phyloP scores from a whole-genome alignment of 2,329 filamentous ascomycete species.

The Furcasterigmium sp. region DNA sequence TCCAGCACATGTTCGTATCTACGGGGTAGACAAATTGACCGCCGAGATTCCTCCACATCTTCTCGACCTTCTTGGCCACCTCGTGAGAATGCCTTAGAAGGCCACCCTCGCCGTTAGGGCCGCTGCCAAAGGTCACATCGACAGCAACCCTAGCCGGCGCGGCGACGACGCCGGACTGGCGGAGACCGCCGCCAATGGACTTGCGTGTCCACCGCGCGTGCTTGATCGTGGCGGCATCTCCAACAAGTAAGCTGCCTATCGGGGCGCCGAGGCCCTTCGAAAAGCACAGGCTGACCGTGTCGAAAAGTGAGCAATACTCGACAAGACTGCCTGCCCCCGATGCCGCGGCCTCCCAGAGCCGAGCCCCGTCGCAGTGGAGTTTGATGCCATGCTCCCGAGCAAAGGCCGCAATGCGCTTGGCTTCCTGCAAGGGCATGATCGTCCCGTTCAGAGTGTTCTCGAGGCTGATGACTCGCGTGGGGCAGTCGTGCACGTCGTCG shows the following conservation, averaged over 20 bases:
- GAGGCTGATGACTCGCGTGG: slow-evolving; percentile 74
- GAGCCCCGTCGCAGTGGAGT: slow-evolving; percentile 74
- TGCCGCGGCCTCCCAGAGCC: slow-evolving; percentile 76
- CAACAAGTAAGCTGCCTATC: slow-evolving; percentile 70
- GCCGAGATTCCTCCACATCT: slow-evolving; percentile 65
- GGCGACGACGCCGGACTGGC: slow-evolving; percentile 68
- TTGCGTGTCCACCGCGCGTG: slow-evolving; percentile 51
- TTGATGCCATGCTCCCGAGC: slow-evolving; percentile 58
- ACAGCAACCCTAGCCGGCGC: slow-evolving; percentile 68
- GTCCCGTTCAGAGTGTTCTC: slow-evolving; percentile 83
- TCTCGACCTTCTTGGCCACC: slow-evolving; percentile 59
- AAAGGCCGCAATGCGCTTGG: slow-evolving; percentile 64
- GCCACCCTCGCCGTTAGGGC: slow-evolving; percentile 40
- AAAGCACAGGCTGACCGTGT: slow-evolving; percentile 74
- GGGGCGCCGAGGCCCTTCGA: slow-evolving; percentile 80
- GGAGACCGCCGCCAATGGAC: slow-evolving; percentile 67
- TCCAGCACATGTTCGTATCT: slow-evolving; percentile 91
- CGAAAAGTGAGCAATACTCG: slow-evolving; percentile 64
- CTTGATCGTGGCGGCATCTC: slow-evolving; percentile 28
- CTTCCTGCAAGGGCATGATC: slow-evolving; percentile 71
- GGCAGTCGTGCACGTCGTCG: slow-evolving; percentile 71
- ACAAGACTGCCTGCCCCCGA: slow-evolving; percentile 61
- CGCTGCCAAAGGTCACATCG: slow-evolving; percentile 35
- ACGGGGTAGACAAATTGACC: slow-evolving; percentile 64
- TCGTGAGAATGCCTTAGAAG: slow-evolving; percentile 55